Conservation (phyloP, 352 stramenopile species). For the Globisporangium polare region DNA sequence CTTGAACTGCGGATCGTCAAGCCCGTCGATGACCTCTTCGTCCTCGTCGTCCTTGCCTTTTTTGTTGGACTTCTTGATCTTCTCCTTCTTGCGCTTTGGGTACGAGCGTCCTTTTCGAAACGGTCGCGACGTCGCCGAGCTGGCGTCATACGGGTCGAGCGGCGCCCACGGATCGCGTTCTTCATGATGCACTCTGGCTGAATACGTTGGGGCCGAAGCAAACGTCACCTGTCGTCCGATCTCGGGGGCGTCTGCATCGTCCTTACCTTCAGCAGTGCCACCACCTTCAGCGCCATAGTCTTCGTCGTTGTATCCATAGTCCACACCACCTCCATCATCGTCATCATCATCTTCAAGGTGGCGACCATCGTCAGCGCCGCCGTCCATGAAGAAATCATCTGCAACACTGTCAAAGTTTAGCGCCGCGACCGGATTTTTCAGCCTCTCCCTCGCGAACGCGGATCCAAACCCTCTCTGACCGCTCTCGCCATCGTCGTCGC, state of each 20-base stretch:
- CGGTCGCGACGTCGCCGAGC: conserved; percentile 46
- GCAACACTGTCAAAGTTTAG: conserved; percentile 44
- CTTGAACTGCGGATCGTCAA: conserved; percentile 64
- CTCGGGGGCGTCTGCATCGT: background rate
- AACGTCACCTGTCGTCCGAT: conserved; percentile 9
- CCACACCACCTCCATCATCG: conserved; percentile 24
- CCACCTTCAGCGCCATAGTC: conserved; percentile 10
- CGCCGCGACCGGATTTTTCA: conserved; percentile 18
- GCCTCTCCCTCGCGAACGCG: background rate
- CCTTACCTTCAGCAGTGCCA: background rate
- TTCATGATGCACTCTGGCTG: conserved; percentile 7
- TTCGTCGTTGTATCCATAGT: conserved; percentile 9
- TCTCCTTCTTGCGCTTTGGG: conserved; percentile 42
- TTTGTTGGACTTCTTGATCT: conserved; percentile 32
- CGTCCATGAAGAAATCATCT: conserved; percentile 29
- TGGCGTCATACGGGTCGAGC: conserved; percentile 79
- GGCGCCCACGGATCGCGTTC: conserved; percentile 64
- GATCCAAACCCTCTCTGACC: conserved; percentile 3
- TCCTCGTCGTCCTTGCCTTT: conserved; percentile 26
- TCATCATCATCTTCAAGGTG: conserved; percentile 26
- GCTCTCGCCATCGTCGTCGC: conserved; percentile 18
- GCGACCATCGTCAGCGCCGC: conserved; percentile 21
- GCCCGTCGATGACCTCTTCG: conserved; percentile 37
- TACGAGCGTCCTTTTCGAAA: conserved; percentile 79
- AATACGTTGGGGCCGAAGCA: background rate